Base-by-base conservation (phyloP, 2,329 filamentous ascomycete species). In the Colletotrichum truncatum region DNA sequence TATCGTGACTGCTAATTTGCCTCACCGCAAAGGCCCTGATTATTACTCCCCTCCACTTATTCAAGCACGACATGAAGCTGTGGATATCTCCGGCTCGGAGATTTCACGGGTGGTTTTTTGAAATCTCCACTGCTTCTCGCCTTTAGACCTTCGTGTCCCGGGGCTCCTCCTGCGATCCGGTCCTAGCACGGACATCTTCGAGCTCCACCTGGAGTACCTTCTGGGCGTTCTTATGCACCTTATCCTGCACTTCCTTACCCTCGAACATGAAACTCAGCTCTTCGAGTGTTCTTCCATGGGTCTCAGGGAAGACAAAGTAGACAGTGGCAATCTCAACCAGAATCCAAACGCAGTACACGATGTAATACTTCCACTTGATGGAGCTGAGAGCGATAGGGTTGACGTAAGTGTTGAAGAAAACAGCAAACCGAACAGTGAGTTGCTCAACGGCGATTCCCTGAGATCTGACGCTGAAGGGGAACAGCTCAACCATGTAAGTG, bases 231-330 rank as follows among this genome's bases (percentile, higher is more conserved):
- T 67, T 66, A 14, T 67, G 57, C 12, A 65, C 67, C 46, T 54
- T 67, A 4, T 67, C 64, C 36, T 52, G 45, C 16, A 68, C 53
- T 34, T 67, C 65, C 23, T 66, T 67, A 30, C 61, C 57, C 34
- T 69, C 67, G 28, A 69, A 70, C 61, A 70, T 70, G 70, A 81
- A 81, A 2, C 78, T 69, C 46, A 81, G 72, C 53, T 96, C 93
- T 80, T 96, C 92, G 23, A 96, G 82, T 55, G 92, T 90, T 61
- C 94, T 86, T 66, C 93, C 93, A 67, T 91, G 91, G 0, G 93
- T 97, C 79, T 97, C 93, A 9, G 93, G 93, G 75, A 95, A 97
- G 68, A 94, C 84, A 77, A 94, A 92, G 78, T 90, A 96, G 53
- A 96, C 91, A 88, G 78, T 70, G 25, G 48, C 57, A 39, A 81